These are phyloP conservation scores for Colletotrichum plurivorum DNA, from an alignment of 2,329 filamentous ascomycete species.

Conservation along the genomic window DNA sequence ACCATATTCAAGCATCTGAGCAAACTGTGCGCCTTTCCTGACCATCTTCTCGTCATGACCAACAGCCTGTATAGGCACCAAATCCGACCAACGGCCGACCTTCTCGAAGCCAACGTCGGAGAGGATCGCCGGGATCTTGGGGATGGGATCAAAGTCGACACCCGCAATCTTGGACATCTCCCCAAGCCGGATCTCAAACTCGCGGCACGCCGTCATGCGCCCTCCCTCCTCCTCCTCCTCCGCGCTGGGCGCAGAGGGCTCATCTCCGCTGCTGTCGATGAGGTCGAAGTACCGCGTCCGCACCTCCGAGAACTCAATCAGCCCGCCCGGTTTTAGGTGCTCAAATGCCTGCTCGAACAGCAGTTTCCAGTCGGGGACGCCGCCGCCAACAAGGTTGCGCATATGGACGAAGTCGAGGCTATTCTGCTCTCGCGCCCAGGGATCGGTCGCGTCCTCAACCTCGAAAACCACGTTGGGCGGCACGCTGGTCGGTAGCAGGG, in stretches of 20 bases:
- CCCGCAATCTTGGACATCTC: conserved; percentile 47
- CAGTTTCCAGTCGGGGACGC: conserved; percentile 57
- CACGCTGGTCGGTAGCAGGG: conserved; percentile 59
- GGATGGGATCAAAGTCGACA: conserved; percentile 58
- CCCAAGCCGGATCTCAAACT: conserved; percentile 51
- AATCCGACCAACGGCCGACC: conserved; percentile 56
- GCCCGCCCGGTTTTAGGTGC: conserved; percentile 59
- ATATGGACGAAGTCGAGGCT: conserved; percentile 59
- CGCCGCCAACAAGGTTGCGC: conserved; percentile 59
- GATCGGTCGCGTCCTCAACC: conserved; percentile 70
- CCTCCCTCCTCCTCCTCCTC: conserved; percentile 40
- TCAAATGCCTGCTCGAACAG: conserved; percentile 54
- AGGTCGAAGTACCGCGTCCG: conserved; percentile 57
- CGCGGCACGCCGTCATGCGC: conserved; percentile 46
- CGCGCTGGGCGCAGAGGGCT: conserved; percentile 41
- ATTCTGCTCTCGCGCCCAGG: conserved; percentile 50
- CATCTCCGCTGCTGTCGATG: conserved; percentile 50
- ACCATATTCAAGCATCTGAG: conserved; percentile 55
- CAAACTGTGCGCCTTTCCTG: conserved; percentile 53
- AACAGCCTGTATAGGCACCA: conserved; percentile 57
- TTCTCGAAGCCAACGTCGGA: conserved; percentile 56
- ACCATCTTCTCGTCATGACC: conserved; percentile 55
- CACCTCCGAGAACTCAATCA: conserved; percentile 61
- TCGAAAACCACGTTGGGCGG: conserved; percentile 73
- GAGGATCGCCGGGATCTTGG: conserved; percentile 52